phyloP scores from a whole-genome alignment of 2,329 filamentous ascomycete genomes.

The Diaporthe citriasiana region DNA sequence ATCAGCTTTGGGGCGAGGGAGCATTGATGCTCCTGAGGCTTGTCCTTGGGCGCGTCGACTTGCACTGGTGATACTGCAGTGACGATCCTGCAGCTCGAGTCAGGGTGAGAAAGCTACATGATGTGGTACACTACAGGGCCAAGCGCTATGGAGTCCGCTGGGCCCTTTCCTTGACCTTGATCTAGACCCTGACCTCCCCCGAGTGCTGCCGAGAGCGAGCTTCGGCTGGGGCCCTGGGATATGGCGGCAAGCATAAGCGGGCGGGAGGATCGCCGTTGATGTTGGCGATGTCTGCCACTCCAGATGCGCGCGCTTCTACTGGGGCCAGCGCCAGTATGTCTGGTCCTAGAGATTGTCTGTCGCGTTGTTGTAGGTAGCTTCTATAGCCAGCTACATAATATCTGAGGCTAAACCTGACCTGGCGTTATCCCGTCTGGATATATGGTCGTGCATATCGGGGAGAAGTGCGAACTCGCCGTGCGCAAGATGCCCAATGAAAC shows the following conservation, averaged over 20 bases:
- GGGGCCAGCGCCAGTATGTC: no score
- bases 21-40: slow-evolving; percentile 24
- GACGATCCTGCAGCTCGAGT: slow-evolving; percentile 33
- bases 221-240: not conserved
- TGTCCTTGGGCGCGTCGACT: slow-evolving; percentile 16
- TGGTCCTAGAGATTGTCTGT: no score
- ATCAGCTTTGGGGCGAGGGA: not conserved
- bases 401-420: not conserved
- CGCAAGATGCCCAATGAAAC: slow-evolving; percentile 13
- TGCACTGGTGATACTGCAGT: slow-evolving; percentile 22
- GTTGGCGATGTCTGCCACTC: not conserved
- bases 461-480: slow-evolving; percentile 22
- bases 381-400: not conserved
- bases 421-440: not conserved
- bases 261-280: not conserved
- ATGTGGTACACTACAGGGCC: not conserved
- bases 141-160: not conserved
- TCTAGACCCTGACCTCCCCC: not conserved
- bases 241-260: not conserved
- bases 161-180: not conserved
- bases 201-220: slow-evolving; percentile 1
- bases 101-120: slow-evolving; percentile 4
- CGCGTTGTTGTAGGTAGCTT: not conserved
- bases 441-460: slow-evolving; percentile 17
- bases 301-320: not conserved